These are phyloP conservation scores for Eremothecium gossypii DNA, from an alignment of 1,139 yeast genomes.

Conservation along the genomic window DNA sequence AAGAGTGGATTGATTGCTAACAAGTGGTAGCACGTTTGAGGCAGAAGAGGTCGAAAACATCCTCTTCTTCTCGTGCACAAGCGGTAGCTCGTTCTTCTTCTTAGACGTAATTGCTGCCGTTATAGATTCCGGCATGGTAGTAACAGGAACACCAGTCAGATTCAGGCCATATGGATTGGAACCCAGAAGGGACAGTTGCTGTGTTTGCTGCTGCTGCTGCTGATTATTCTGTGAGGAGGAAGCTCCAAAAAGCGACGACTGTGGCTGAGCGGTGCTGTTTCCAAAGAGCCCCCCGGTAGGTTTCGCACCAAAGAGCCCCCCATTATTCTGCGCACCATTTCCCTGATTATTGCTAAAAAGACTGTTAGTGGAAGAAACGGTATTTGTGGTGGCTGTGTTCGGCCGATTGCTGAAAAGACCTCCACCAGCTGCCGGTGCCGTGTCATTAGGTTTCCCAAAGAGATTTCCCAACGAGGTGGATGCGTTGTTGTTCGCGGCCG, in stretches of 20 bases:
- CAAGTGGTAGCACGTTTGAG: constrained; percentile 10
- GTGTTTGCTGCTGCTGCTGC: constrained; percentile 2
- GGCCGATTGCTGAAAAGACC: not conserved
- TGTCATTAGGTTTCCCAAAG: no score
- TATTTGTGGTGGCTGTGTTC: not conserved
- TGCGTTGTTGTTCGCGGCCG: no score
- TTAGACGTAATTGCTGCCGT: constrained; percentile 24
- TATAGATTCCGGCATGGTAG: constrained; percentile 34
- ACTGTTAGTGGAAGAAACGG: not conserved
- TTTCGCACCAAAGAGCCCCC: constrained; percentile 21
- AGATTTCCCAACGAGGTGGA: no score
- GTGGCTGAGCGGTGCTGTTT: constrained; percentile 4
- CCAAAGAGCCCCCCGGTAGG: constrained; percentile 9
- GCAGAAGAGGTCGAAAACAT: constrained; percentile 16
- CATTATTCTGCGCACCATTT: constrained; percentile 11
- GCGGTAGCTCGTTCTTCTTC: constrained; percentile 7
- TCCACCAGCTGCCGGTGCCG: not conserved
- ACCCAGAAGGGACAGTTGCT: constrained; percentile 2
- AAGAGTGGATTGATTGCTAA: constrained; percentile 24
- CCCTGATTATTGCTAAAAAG: constrained; percentile 7
- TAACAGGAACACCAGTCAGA: constrained; percentile 19
- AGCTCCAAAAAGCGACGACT: not conserved
- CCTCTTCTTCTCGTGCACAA: constrained; percentile 15
- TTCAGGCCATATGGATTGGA: constrained; percentile 28
- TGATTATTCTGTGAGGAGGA: not conserved